These are phyloP conservation scores for Trypanosoma platydactyli DNA, from an alignment of 208 protist genomes.

Conservation along the genomic window DNA sequence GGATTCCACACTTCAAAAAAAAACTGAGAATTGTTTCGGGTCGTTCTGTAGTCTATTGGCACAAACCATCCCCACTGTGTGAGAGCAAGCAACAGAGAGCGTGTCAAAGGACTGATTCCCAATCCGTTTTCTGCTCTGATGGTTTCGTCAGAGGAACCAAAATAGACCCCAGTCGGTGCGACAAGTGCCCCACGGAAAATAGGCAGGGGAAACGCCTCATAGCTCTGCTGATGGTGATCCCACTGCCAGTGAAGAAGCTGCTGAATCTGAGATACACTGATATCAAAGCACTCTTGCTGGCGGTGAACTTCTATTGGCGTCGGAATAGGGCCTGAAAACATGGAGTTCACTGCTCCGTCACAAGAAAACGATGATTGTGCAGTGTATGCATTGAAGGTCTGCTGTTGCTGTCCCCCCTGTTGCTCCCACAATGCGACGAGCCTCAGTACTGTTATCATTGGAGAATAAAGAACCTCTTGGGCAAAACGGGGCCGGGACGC, in stretches of 20 bases:
- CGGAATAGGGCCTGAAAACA: conserved; percentile 50
- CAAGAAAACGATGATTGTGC: not conserved
- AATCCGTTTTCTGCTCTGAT: conserved; percentile 5
- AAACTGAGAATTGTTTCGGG: conserved; percentile 14
- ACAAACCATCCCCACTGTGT: conserved; percentile 61
- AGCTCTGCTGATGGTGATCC: conserved; percentile 70
- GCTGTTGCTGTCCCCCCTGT: conserved; percentile 18
- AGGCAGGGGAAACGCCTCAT: conserved; percentile 50
- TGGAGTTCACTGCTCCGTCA: conserved; percentile 3
- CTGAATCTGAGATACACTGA: conserved; percentile 57
- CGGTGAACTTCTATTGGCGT: conserved; percentile 55
- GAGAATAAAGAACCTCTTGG: conserved; percentile 4
- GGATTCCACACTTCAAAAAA: conserved; percentile 17
- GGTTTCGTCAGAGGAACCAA: conserved; percentile 3
- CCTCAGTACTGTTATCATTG: conserved; percentile 25
- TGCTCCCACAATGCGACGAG: conserved; percentile 16
- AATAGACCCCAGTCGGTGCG: conserved; percentile 29
- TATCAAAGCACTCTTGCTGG: conserved; percentile 42
- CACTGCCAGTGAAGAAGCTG: conserved; percentile 80
- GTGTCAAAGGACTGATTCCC: conserved; percentile 56
- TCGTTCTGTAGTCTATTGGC: conserved; percentile 46
- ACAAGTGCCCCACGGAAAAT: conserved; percentile 42
- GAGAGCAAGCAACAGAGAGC: conserved; percentile 50
- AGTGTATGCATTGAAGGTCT: conserved; percentile 17
- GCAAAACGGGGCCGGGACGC: not conserved